A percentile compares a stretch with the other conserved stretches of the same genome.
phyloP scores from a whole-genome alignment of 108 stramenopile species.

The Mayamaea pseudoterrestris region DNA sequence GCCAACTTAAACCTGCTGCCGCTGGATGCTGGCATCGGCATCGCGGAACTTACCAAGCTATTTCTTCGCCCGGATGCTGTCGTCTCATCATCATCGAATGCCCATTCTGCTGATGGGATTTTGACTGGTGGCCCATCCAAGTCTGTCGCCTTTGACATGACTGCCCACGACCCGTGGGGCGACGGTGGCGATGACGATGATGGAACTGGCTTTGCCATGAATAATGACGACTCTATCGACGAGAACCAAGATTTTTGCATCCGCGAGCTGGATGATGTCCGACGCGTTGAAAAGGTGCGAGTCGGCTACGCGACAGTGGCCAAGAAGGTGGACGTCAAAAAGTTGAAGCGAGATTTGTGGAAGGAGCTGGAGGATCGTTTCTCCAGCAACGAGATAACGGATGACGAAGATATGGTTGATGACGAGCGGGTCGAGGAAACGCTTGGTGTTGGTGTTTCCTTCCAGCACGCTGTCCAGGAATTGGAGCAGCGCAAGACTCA shows the following conservation, averaged over 20 bases:
- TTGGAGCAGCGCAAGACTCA: constrained; percentile 64
- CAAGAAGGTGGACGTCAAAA: constrained; percentile 86
- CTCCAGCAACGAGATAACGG: constrained; percentile 3
- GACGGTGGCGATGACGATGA: constrained; percentile 29
- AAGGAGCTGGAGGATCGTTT: constrained; percentile 46
- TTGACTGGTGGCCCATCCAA: too few species aligned
- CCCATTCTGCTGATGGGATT: constrained; percentile 2
- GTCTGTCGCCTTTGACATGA: constrained; percentile 48
- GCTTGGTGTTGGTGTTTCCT: constrained; percentile 18
- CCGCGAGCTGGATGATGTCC: constrained; percentile 41
- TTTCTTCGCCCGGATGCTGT: constrained; percentile 69
- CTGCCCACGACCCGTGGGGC: constrained; percentile 24
- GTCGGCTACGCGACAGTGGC: constrained; percentile 77
- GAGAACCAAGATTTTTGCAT: constrained; percentile 41
- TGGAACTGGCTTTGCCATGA: constrained; percentile 36
- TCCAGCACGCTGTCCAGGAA: constrained; percentile 61
- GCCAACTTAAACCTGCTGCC: constrained; percentile 63
- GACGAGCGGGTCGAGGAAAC: background rate
- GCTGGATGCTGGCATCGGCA: constrained; percentile 46
- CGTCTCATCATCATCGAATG: background rate
- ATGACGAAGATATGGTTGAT: constrained; percentile 7
- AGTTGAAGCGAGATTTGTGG: constrained; percentile 81
- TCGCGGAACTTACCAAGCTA: constrained; percentile 43
- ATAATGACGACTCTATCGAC: constrained; percentile 23
- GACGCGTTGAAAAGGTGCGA: constrained; percentile 75